Conservation (phyloP, 2,329 filamentous ascomycete genomes). For the Tolypocladium endophyticum region DNA sequence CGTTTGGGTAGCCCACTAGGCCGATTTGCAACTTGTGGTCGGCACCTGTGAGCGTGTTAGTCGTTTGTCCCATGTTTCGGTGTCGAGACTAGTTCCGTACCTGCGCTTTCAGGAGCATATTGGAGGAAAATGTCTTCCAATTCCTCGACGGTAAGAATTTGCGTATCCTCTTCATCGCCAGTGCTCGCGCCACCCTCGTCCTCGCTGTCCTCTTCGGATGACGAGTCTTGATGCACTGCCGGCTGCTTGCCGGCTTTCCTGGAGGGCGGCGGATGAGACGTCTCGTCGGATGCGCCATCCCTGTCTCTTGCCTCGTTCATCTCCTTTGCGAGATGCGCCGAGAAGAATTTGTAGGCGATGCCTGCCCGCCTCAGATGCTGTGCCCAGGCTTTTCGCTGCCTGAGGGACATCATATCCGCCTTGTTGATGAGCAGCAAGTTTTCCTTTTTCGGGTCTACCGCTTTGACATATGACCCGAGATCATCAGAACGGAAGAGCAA, state of each 20-base stretch:
- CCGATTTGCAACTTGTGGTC: constrained; percentile 74
- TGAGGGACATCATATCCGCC: constrained; percentile 93
- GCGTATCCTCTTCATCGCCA: constrained; percentile 40
- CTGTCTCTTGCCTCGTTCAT: constrained; percentile 62
- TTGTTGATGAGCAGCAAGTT: constrained; percentile 96
- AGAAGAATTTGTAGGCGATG: constrained; percentile 94
- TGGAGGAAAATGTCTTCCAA: constrained; percentile 79
- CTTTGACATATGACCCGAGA: constrained; percentile 87
- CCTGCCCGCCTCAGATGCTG: constrained; percentile 70
- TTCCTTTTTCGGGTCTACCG: constrained; percentile 76
- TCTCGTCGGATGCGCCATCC: constrained; percentile 34
- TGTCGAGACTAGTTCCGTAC: constrained; percentile 23
- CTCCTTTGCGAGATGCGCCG: constrained; percentile 83
- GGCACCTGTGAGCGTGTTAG: constrained; percentile 21
- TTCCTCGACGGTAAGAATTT: constrained; percentile 87
- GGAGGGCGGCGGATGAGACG: constrained; percentile 8
- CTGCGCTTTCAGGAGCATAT: constrained; percentile 47
- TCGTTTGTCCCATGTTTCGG: neutral
- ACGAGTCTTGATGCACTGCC: constrained; percentile 8
- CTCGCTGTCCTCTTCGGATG: constrained; percentile 17
- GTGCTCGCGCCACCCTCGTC: constrained; percentile 19
- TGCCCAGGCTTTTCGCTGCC: constrained; percentile 77
- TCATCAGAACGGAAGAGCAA: constrained; percentile 91
- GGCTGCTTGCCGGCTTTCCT: constrained; percentile 18
- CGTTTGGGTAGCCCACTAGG: constrained; percentile 94